A percentile compares a stretch with the other conserved stretches of the same genome.
Conservation (phyloP, 345 rosid genomes). For the Ricinus communis region DNA sequence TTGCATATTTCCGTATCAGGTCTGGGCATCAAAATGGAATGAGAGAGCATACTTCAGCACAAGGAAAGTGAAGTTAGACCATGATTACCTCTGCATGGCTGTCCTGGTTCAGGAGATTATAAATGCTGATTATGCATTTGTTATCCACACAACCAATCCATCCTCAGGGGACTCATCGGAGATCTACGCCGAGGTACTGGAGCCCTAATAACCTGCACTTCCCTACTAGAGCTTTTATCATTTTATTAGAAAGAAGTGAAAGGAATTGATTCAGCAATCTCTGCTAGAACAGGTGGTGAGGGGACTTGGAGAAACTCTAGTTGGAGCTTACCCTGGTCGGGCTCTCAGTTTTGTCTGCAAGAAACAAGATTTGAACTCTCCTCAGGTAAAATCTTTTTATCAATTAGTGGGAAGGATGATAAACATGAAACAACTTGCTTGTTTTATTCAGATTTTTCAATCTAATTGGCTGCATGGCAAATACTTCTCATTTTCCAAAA, state of each 20-base stretch:
- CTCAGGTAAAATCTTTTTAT: constrained; percentile 52
- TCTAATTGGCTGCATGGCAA: neutral
- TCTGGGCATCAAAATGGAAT: constrained; percentile 99
- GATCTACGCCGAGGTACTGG: constrained; percentile 86
- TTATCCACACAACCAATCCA: constrained; percentile 97
- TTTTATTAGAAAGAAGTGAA: constrained; percentile 10
- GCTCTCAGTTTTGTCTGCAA: constrained; percentile 89
- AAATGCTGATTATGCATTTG: constrained; percentile 94
- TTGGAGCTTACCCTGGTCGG: constrained; percentile 99
- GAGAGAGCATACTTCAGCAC: constrained; percentile 99
- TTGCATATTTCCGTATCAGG: constrained; percentile 42
- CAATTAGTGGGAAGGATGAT: neutral
- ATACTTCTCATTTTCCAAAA: neutral
- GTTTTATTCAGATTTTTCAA: neutral
- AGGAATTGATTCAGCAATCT: constrained; percentile 11
- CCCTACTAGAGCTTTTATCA: neutral
- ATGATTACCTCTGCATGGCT: constrained; percentile 96
- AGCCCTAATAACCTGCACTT: neutral
- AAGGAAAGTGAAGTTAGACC: constrained; percentile 80
- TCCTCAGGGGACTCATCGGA: constrained; percentile 88
- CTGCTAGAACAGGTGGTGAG: constrained; percentile 66
- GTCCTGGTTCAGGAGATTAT: constrained; percentile 96
- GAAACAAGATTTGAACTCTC: constrained; percentile 65
- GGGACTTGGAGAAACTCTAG: constrained; percentile 98
- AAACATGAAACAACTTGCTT: neutral